Evolutionary conservation across 169 alveolate genomes (phyloP).

Genomic region (Plasmodium yoelii): DNA sequence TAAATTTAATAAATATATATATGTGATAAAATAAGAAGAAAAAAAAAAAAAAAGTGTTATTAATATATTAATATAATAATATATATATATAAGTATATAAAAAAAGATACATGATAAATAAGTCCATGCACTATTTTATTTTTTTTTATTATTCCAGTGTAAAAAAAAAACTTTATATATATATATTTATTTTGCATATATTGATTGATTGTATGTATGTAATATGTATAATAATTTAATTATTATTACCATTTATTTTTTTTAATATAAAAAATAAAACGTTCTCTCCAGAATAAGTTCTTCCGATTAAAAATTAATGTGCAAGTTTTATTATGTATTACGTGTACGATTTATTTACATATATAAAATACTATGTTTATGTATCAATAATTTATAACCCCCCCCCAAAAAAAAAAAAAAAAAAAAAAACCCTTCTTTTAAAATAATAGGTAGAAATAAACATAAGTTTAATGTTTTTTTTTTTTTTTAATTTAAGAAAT

Average conservation of each 20-base stretch:
- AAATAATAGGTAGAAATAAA: too few relatives aligned
- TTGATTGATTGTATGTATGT: not conserved
- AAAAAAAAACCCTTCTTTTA: conserved; percentile 16
- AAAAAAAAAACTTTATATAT: not conserved
- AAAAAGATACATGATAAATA: not conserved
- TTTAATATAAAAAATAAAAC: not conserved
- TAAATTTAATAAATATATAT: conserved; percentile 9
- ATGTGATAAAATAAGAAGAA: not conserved
- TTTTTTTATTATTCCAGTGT: conserved; percentile 12
- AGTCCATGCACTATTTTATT: not conserved
- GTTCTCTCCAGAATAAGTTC: conserved; percentile 56
- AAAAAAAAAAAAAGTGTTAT: not conserved
- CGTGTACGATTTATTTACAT: not conserved
- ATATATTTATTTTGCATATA: not conserved
- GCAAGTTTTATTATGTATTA: not conserved
- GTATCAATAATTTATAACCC: not conserved
- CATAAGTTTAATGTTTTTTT: not conserved
- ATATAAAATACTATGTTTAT: not conserved
- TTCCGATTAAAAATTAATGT: conserved; percentile 3
- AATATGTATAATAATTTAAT: conserved; percentile 1
- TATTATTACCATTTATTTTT: conserved; percentile 9
- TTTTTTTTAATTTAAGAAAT: conserved; percentile 6
- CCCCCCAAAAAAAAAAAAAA: conserved; percentile 14
- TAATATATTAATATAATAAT: not conserved
- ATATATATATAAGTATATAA: conserved; percentile 1